These are phyloP conservation scores for Prinsepia uniflora DNA, from an alignment of 306 rosid genomes.

Conservation along the genomic window DNA sequence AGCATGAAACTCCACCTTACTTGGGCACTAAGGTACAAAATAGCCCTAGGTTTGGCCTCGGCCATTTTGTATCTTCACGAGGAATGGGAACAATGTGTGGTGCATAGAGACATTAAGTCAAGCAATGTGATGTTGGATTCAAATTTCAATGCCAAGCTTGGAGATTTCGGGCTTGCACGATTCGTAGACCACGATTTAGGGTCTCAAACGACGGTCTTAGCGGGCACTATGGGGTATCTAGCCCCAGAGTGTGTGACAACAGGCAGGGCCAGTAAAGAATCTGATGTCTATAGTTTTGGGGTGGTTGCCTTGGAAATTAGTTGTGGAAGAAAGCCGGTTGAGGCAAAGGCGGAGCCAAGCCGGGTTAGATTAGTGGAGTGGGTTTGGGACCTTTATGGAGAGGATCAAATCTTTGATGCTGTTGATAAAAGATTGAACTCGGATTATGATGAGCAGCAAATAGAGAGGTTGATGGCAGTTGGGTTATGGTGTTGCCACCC, in stretches of 20 bases:
- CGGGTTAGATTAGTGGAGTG: slow-evolving; percentile 61
- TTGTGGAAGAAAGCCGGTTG: slow-evolving; percentile 69
- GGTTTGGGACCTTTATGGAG: slow-evolving; percentile 69
- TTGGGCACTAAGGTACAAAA: slow-evolving; percentile 55
- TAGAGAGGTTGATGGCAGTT: slow-evolving; percentile 44
- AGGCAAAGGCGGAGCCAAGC: slow-evolving; percentile 34
- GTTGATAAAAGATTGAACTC: slow-evolving; percentile 34
- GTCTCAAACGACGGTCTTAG: slow-evolving; percentile 66
- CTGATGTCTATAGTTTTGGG: slow-evolving; percentile 73
- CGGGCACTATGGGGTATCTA: slow-evolving; percentile 72
- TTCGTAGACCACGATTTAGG: slow-evolving; percentile 65
- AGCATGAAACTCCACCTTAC: slow-evolving; percentile 32
- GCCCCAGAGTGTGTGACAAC: slow-evolving; percentile 69
- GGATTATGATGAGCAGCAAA: slow-evolving; percentile 47
- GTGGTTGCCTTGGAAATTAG: slow-evolving; percentile 66
- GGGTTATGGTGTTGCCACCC: slow-evolving; percentile 86
- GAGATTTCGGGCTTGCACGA: slow-evolving; percentile 79
- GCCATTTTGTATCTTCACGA: slow-evolving; percentile 67
- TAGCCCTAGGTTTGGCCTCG: slow-evolving; percentile 61
- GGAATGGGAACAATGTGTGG: slow-evolving; percentile 83
- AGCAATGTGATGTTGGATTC: slow-evolving; percentile 70
- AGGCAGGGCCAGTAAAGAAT: slow-evolving; percentile 68
- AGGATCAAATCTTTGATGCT: slow-evolving; percentile 44
- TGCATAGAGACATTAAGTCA: slow-evolving; percentile 74
- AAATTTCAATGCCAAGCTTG: slow-evolving; percentile 65